Percentiles rank a stretch among this genome's conserved stretches.
Evolutionary conservation across 23 red algal species (phyloP).

Genomic region (Gracilariopsis chorda): DNA sequence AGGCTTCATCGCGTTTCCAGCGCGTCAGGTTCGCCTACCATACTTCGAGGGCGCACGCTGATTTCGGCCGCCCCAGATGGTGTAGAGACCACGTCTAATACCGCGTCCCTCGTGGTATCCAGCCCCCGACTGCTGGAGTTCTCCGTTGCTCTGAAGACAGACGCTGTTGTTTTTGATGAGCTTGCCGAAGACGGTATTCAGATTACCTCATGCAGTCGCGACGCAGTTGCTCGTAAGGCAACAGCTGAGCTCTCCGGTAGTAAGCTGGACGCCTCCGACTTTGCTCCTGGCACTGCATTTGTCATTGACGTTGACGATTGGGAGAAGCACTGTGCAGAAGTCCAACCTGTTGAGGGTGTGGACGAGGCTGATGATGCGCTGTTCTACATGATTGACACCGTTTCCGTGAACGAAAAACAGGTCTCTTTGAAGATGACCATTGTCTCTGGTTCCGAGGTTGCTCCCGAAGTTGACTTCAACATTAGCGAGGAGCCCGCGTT

Average conservation of each 20-base stretch:
- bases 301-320: not conserved
- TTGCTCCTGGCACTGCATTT: not conserved
- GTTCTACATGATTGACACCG: not conserved
- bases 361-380: not conserved
- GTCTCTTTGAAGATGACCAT: slow-evolving; percentile 11
- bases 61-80: not conserved
- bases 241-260: not conserved
- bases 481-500: not conserved
- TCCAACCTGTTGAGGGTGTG: not conserved
- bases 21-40: not conserved
- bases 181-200: not conserved
- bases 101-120: no score
- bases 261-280: slow-evolving; percentile 6
- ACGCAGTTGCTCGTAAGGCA: not conserved
- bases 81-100: no score
- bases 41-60: not conserved
- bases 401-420: not conserved
- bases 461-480: slow-evolving; percentile 9
- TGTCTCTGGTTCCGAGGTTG: slow-evolving; percentile 1
- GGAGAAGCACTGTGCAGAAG: not conserved
- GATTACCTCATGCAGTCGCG: not conserved
- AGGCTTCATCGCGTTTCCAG: not conserved
- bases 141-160: not conserved
- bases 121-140: not conserved
- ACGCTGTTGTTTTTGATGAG: not conserved